Evolutionary conservation across 768 basidiomycete species (phyloP), one percentile per base, ranked within the genome.

Genomic region (Serendipita indica): DNA sequence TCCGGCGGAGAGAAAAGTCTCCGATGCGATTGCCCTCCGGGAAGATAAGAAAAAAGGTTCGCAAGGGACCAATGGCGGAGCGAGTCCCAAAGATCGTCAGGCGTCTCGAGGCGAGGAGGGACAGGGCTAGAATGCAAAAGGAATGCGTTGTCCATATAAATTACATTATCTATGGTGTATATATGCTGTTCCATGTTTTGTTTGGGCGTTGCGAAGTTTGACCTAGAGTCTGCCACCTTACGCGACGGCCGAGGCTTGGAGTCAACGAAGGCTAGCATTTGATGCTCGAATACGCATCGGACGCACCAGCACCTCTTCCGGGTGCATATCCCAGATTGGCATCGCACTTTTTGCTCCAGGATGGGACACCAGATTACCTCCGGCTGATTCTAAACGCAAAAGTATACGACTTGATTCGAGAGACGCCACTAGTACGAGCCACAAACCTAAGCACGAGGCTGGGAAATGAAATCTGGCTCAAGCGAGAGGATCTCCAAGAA

Each of bases 401-500:
- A 69, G 89, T 93, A 59, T 94, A 94, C 69, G 88, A 91, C 60
- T 79, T 92, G 64, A 68, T 93, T 65, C 81, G 84, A 63, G 86
- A 90, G 70, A 96, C 94, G 0, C 94, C 94, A 1, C 79, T 98
- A 37, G 85, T 92, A 18, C 77, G 78, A 57, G 93, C 94, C 28
- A 79, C 82, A 16, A 89, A 88, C 67, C 79, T 99, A 20, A 93
- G 89, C 64, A 72, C 84, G 61, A 82, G 85, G 62, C 75, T 98
- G 1, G 96, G 96, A 1, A 91, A 90, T 68, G 80, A 93, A 64
- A 86, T 99, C 70, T 93, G 85, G 82, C 79, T 99, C 60, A 99
- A 99, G 72, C 81, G 96, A 25, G 96, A 99, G 70, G 96, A 99
- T 66, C 77, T 96, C 2, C 94, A 98, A 45, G 85, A 90, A 66